phyloP scores from a whole-genome alignment of 352 stramenopile species.

The Phytophthora kernoviae region DNA sequence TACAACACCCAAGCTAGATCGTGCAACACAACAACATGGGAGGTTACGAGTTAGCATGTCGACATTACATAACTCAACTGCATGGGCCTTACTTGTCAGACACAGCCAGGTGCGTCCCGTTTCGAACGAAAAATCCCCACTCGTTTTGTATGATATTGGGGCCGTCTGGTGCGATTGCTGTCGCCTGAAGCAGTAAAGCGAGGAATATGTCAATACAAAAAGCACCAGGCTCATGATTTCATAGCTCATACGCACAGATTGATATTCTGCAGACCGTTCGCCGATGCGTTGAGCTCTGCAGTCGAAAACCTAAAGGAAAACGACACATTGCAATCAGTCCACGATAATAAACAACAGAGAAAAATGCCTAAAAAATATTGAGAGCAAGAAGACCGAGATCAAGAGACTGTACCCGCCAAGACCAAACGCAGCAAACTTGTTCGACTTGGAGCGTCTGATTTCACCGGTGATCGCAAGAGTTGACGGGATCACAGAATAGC shows the following conservation, averaged over 20 bases:
- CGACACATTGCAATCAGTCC: conserved; percentile 1
- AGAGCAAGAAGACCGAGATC: too few species aligned
- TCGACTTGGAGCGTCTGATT: conserved; percentile 51
- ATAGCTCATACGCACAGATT: conserved; percentile 33
- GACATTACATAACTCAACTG: background rate
- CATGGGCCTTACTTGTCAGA: conserved; percentile 66
- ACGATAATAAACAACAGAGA: background rate
- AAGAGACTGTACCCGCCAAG: conserved; percentile 52
- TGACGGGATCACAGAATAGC: conserved; percentile 55
- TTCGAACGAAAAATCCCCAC: conserved; percentile 69
- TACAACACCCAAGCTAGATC: conserved; percentile 51
- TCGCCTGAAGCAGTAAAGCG: conserved; percentile 18
- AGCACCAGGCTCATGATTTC: background rate
- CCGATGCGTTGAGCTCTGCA: conserved; percentile 30
- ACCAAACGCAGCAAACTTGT: conserved; percentile 69
- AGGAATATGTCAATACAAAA: background rate
- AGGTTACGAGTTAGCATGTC: conserved; percentile 3
- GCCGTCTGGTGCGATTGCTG: conserved; percentile 27
- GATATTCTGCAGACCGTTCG: conserved; percentile 33
- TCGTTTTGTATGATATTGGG: conserved; percentile 66
- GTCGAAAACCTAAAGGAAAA: conserved; percentile 40
- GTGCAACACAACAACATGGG: conserved; percentile 5
- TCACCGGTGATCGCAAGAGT: conserved; percentile 55
- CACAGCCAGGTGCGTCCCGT: conserved; percentile 56
- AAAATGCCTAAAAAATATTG: background rate